Conservation (phyloP, 768 basidiomycete species). For the Boletus vinaceobasis region DNA sequence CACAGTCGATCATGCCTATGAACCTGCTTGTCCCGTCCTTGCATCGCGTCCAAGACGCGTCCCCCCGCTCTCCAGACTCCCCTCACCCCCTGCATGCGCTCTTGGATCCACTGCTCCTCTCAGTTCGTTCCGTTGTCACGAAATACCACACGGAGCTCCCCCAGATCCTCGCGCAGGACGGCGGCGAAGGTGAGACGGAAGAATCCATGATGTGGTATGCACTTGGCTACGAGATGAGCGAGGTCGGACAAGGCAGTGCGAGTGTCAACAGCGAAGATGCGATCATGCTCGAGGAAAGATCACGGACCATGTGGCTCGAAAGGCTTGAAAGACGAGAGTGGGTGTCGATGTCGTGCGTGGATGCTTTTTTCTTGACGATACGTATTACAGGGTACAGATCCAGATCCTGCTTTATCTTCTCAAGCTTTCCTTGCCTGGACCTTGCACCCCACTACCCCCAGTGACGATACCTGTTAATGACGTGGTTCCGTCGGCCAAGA, state of each 20-base stretch:
- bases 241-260: conserved; percentile 27
- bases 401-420: conserved; percentile 71
- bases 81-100: conserved; percentile 56
- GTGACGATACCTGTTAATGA: conserved; percentile 25
- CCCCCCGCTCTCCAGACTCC: conserved; percentile 28
- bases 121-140: conserved; percentile 46
- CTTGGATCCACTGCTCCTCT: conserved; percentile 62
- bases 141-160: conserved; percentile 69
- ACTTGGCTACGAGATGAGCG: conserved; percentile 52
- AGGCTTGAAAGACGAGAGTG: conserved; percentile 70
- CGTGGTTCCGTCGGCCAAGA: conserved; percentile 30
- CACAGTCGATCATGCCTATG: conserved; percentile 74
- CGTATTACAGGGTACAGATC: conserved; percentile 56
- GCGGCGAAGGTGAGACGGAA: conserved; percentile 60
- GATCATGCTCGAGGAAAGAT: conserved; percentile 44
- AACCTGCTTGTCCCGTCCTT: conserved; percentile 38
- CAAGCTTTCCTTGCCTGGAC: conserved; percentile 59
- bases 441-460: conserved; percentile 29
- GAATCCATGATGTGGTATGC: conserved; percentile 79
- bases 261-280: conserved; percentile 18
- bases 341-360: conserved; percentile 15
- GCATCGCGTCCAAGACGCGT: conserved; percentile 42
- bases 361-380: conserved; percentile 3
- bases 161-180: conserved; percentile 53
- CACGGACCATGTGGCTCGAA: conserved; percentile 56